Evolutionary conservation across 2,329 filamentous ascomycete species (phyloP), one percentile per base, ranked within the genome.

Genomic region (Xylaria sp.): DNA sequence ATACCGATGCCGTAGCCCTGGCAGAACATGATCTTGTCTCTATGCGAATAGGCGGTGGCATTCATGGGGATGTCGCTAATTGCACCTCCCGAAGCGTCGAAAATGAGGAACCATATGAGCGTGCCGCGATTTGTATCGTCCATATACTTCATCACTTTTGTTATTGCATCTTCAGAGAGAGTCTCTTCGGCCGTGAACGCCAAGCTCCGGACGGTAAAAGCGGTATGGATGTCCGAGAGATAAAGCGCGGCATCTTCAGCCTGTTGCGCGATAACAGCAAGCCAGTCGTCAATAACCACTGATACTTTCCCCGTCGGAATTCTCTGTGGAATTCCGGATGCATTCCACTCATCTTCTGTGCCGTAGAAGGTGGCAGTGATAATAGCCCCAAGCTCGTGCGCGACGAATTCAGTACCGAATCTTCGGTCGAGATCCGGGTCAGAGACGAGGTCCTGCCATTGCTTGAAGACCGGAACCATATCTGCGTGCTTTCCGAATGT

Each of bases 311-410:
- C 80, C 9, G 75, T 73, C 1, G 87, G 87, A 2, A 89, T 83
- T 64, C 78, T 81, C 23, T 78, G 75, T 1, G 81, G 79, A 28
- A 89, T 88, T 0, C 85, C 86, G 0, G 83, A 82, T 2, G 82
- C 82, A 3, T 85, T 74, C 73, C 84, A 91, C 74, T 91, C 88
- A 0, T 80, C 82, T 54, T 85, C 78, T 0, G 86, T 86, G 10
- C 89, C 89, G 74, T 89, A 91, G 73, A 88, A 91, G 0, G 86
- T 89, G 1, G 87, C 89, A 0, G 86, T 86, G 71, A 91, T 86
- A 67, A 89, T 75, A 63, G 84, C 84, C 0, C 87, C 87, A 0
- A 86, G 77, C 25, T 86, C 84, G 41, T 87, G 81, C 54, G 88
- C 80, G 41, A 88, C 82, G 63, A 91, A 85, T 62, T 88, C 82